Percentiles rank a stretch among this genome's conserved stretches.
Evolutionary conservation across 768 basidiomycete genomes (phyloP).

Genomic region (Leccinum fibrillosum): DNA sequence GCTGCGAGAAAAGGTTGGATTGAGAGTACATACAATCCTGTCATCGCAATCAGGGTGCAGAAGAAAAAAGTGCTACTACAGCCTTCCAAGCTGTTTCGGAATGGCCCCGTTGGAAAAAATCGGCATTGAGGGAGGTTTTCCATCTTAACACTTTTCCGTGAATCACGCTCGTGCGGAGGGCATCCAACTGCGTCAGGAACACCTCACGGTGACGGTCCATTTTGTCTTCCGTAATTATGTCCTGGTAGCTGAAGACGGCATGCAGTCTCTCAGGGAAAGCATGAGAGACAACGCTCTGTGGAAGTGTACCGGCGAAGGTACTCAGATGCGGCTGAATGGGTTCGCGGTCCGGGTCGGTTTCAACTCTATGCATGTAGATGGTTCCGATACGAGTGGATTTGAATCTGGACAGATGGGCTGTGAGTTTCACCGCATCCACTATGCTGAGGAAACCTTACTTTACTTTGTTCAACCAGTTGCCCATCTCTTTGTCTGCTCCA

Average conservation of each 20-base stretch:
- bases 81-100: slow-evolving; percentile 8
- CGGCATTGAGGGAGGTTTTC: neutral
- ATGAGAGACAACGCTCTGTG: neutral
- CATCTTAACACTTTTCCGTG: neutral
- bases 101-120: neutral
- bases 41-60: neutral
- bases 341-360: neutral
- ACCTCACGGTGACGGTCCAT: fast-evolving
- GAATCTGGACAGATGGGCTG: neutral
- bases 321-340: slow-evolving; percentile 4
- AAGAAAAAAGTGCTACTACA: slow-evolving; percentile 9
- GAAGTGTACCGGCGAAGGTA: slow-evolving; percentile 6
- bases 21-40: neutral
- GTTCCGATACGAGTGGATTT: slow-evolving; percentile 5
- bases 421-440: neutral
- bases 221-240: fast-evolving
- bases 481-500: neutral
- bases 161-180: neutral
- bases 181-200: neutral
- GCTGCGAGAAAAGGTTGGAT: neutral
- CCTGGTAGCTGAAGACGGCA: slow-evolving; percentile 10
- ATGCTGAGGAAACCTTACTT: neutral
- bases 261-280: neutral
- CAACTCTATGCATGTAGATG: slow-evolving; percentile 19
- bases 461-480: slow-evolving; percentile 4